Evolutionary conservation across 148 eudicot genomes (phyloP), one percentile per base, ranked within the genome.

Genomic region (Beta vulgaris): DNA sequence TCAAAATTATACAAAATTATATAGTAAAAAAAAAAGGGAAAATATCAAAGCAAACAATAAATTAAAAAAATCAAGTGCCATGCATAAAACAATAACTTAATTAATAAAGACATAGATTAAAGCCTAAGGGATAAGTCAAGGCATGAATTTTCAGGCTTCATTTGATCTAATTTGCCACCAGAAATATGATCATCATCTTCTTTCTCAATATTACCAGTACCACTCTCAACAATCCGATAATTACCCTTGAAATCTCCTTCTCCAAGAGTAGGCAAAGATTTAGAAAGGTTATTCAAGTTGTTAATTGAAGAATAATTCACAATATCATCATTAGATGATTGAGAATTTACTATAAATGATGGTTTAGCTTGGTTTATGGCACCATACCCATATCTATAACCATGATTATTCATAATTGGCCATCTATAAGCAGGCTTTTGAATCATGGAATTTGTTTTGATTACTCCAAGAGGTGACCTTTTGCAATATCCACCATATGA

Each of bases 91-190:
- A 63, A 65, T 32, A 63, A 74, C 5, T 37, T 46, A 61, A 21
- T 31, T 23, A 51, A 28, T 18, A 31, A 11, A 34, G 18, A 61
- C 21, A 32, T 29, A 25, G 57, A 48, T 80, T 28, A 80, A 63
- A 80, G 83, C 73, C 65, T 75, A n/a, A 80, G 62, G 40, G 79
- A 75, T 31, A 80, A 76, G 65, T 80, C 83, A 71, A 80, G 83
- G 58, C 60, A 25, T 64, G 69, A 40, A 35, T 19, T 55, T 39
- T 75, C 83, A 4, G 36, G 60, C 42, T 70, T 62, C 23, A 31
- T 6, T 74, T 75, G 75, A 2, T 63, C 76, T 71, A 58, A 34
- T n/a, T 69, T 79, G 15, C 42, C 78, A 15, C 42, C 36, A 59
- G 29, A 19, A 62, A 8, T 18, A 40, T 42, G 65, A 28, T 19